Conservation (phyloP, 2,329 filamentous ascomycete species). For the Stachybotrys elegans region DNA sequence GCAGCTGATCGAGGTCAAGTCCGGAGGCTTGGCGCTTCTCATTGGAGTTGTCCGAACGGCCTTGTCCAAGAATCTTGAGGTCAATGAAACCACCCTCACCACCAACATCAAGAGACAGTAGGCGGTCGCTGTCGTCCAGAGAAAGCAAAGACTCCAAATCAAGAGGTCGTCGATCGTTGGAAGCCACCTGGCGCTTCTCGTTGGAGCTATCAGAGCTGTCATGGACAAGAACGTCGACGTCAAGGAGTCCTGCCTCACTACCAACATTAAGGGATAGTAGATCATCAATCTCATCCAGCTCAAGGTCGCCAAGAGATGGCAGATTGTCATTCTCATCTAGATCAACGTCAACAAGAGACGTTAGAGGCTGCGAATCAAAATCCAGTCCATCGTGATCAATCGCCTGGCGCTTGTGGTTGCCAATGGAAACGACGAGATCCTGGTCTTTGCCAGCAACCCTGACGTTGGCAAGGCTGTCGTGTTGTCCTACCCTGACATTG, state of each 20-base stretch:
- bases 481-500: no score
- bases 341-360: not conserved
- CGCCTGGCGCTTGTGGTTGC: not conserved
- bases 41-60: slow-evolving; percentile 5
- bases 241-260: slow-evolving; percentile 4
- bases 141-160: not conserved
- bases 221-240: slow-evolving; percentile 8
- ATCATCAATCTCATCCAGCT: not conserved
- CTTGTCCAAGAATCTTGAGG: slow-evolving; percentile 7
- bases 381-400: no score
- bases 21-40: not conserved
- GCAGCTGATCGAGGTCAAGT: no score
- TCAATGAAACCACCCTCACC: slow-evolving; percentile 7
- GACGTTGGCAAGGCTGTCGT: no score
- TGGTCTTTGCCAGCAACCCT: no score
- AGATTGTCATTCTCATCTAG: not conserved
- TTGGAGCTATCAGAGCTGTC: slow-evolving; percentile 5
- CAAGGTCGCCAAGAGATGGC: no score
- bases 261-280: slow-evolving; percentile 11
- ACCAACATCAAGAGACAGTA: slow-evolving; percentile 10
- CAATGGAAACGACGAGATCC: no score
- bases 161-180: no score
- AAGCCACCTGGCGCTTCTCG: not conserved
- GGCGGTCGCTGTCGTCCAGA: not conserved
- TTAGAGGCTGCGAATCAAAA: not conserved